A percentile compares a stretch with the other conserved stretches of the same genome.
Evolutionary conservation across 192 early-diverging fungal species (phyloP).

Genomic region (Coemansia pectinata): DNA sequence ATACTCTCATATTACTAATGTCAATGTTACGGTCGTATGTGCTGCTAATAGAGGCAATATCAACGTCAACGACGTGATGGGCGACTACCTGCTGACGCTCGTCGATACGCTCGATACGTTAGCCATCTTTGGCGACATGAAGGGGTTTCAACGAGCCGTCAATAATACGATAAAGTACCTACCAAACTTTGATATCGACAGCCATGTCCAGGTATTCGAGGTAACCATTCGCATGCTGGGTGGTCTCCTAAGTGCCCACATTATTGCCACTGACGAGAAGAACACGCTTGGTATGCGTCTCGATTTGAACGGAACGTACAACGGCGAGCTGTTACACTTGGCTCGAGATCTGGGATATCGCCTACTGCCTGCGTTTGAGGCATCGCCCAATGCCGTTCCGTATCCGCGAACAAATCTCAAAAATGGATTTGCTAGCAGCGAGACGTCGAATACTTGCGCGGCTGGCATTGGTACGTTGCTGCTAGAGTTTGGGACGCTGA

Average conservation of each 20-base stretch:
- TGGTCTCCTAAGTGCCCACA: constrained; percentile 84
- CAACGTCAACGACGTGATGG: constrained; percentile 88
- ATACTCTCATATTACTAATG: background rate
- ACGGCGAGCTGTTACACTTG: constrained; percentile 74
- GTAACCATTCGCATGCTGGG: constrained; percentile 90
- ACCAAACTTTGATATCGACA: constrained; percentile 74
- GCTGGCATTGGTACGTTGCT: constrained; percentile 91
- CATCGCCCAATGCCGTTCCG: constrained; percentile 78
- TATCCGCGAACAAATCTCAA: constrained; percentile 77
- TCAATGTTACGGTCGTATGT: background rate
- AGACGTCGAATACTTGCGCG: constrained; percentile 74
- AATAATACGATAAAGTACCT: constrained; percentile 63
- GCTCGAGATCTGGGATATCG: constrained; percentile 81
- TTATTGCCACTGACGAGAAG: constrained; percentile 70
- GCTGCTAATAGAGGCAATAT: constrained; percentile 17
- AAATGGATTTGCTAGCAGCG: constrained; percentile 66
- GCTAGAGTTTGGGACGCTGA: constrained; percentile 91
- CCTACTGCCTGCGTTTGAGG: constrained; percentile 85
- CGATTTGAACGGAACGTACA: constrained; percentile 58
- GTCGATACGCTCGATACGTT: constrained; percentile 90
- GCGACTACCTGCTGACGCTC: constrained; percentile 91
- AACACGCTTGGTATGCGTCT: constrained; percentile 60
- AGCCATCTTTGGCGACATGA: constrained; percentile 69
- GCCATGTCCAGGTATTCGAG: constrained; percentile 94
- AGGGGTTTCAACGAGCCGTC: constrained; percentile 68